A percentile compares a stretch with the other conserved stretches of the same genome.
These are phyloP conservation scores for Monocercomonoides exilis DNA, from an alignment of 78 protist species.

Conservation along the genomic window DNA sequence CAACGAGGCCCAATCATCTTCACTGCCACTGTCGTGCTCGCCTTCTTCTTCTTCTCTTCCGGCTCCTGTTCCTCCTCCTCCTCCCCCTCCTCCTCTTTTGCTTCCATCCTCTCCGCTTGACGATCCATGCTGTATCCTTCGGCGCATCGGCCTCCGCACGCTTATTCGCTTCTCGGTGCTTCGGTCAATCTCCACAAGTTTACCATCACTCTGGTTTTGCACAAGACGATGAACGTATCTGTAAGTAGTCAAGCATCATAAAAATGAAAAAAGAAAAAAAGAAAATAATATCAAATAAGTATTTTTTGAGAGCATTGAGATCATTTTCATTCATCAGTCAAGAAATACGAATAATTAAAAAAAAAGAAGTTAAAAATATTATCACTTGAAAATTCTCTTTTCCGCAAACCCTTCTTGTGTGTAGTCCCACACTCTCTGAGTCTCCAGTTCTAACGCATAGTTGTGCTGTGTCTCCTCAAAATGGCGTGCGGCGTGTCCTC, in stretches of 20 bases:
- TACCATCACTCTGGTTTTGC: slow-evolving; percentile 64
- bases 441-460: slow-evolving; percentile 68
- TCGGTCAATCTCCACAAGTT: slow-evolving; percentile 50
- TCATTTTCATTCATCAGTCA: neutral
- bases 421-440: slow-evolving; percentile 89
- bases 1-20: neutral
- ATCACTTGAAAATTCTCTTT: neutral
- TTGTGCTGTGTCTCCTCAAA: slow-evolving; percentile 64
- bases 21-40: neutral
- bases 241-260: too few relatives aligned
- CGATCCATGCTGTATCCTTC: neutral
- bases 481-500: slow-evolving; percentile 72
- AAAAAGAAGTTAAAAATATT: neutral
- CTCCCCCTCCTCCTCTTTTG: too few relatives aligned
- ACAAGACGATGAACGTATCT: slow-evolving; percentile 61
- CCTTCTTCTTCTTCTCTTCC: too few relatives aligned
- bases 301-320: neutral
- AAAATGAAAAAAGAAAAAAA: neutral
- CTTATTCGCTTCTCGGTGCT: neutral
- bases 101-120: neutral
- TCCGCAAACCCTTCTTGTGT: slow-evolving; percentile 59
- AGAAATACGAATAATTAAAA: neutral
- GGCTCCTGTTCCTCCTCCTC: too few relatives aligned
- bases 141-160: neutral
- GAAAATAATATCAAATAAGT: neutral